phyloP scores from a whole-genome alignment of 164 flowering plant genomes.

The Euptelea pleiosperma region DNA sequence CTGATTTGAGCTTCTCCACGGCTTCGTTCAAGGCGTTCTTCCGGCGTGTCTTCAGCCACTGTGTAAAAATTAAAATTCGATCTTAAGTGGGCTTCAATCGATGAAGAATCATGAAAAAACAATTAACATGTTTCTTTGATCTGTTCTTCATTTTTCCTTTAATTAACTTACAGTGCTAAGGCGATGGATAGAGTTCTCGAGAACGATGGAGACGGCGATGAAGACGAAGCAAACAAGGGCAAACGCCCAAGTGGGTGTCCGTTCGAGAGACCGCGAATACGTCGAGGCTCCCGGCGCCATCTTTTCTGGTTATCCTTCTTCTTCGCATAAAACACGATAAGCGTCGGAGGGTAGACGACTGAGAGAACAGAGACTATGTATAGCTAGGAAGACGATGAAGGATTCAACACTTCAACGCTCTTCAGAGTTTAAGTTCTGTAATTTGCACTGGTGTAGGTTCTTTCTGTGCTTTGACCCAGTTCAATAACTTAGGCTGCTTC shows the following conservation, averaged over 20 bases:
- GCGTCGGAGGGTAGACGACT: too few species aligned
- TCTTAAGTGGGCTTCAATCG: background rate
- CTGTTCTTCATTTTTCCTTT: too few species aligned
- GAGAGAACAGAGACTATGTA: too few species aligned
- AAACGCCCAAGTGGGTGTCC: slow-evolving; percentile 67
- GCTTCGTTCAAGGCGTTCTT: slow-evolving; percentile 34
- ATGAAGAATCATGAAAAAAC: background rate
- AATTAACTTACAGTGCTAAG: slow-evolving; percentile 20
- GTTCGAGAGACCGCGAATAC: slow-evolving; percentile 25
- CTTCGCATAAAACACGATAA: too few species aligned
- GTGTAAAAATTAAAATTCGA: slow-evolving; percentile 10
- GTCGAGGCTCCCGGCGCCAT: too few species aligned
- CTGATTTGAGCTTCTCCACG: slow-evolving; percentile 45
- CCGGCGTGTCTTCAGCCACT: slow-evolving; percentile 37
- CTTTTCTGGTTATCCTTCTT: too few species aligned
- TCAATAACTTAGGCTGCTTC: too few species aligned
- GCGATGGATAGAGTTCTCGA: slow-evolving; percentile 40
- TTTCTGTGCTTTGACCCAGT: too few species aligned
- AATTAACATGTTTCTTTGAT: background rate
- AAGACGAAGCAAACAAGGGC: slow-evolving; percentile 42
- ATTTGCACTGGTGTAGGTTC: too few species aligned
- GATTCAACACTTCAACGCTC: too few species aligned
- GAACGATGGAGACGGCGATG: slow-evolving; percentile 36
- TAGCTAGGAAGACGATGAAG: too few species aligned
- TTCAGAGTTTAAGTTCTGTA: too few species aligned